These are phyloP conservation scores for Glycine latifolia DNA, from an alignment of 306 rosid genomes.

Conservation along the genomic window DNA sequence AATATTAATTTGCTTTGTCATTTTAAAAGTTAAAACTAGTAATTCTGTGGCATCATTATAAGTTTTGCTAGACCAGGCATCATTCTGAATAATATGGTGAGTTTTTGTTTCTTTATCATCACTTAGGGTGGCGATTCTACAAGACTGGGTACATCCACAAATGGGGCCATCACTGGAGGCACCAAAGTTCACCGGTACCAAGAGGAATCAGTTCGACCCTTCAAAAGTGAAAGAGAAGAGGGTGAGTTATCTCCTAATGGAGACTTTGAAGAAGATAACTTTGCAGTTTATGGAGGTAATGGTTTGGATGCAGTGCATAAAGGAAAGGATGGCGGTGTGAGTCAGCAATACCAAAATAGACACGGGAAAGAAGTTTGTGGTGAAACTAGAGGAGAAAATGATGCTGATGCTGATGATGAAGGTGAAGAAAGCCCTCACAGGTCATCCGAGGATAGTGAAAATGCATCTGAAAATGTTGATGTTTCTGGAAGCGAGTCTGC, in stretches of 20 bases:
- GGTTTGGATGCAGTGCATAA: constrained; percentile 60
- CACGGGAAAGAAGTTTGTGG: constrained; percentile 70
- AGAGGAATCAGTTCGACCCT: constrained; percentile 74
- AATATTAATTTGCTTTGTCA: constrained; percentile 4
- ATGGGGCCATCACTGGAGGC: constrained; percentile 65
- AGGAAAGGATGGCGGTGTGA: constrained; percentile 60
- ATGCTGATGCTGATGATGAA: constrained; percentile 85
- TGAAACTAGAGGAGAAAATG: constrained; percentile 87
- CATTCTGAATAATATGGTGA: not conserved
- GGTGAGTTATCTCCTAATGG: constrained; percentile 99
- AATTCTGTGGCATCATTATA: constrained; percentile 3
- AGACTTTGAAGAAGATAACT: constrained; percentile 95
- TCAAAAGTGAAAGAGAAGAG: constrained; percentile 93
- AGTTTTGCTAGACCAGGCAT: constrained; percentile 50
- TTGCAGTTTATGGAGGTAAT: constrained; percentile 70
- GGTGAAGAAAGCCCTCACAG: constrained; percentile 96
- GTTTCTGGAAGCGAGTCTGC: constrained; percentile 95
- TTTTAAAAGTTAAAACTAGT: not conserved
- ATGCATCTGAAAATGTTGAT: constrained; percentile 92
- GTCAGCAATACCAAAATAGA: constrained; percentile 68
- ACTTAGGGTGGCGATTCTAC: constrained; percentile 82
- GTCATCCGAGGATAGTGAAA: constrained; percentile 96
- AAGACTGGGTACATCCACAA: constrained; percentile 65
- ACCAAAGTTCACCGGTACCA: constrained; percentile 58
- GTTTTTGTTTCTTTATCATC: constrained; percentile 24